Percentiles rank a stretch among this genome's conserved stretches.
Conservation (phyloP, 495 filamentous ascomycete genomes). For the Rusavskia elegans region DNA sequence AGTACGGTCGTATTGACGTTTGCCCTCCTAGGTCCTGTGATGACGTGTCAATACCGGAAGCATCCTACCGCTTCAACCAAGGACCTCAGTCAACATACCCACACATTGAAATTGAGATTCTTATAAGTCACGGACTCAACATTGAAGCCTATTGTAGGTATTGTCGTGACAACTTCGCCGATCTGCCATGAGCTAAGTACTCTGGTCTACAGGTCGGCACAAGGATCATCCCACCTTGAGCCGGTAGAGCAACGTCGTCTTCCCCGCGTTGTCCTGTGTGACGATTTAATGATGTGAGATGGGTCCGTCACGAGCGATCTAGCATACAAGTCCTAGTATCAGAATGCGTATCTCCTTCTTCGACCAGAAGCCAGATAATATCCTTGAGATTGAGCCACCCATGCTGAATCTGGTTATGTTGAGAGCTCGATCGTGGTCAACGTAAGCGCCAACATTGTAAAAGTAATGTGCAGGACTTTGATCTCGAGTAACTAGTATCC, state of each 20-base stretch:
- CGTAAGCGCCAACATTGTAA: no score
- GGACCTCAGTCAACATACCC: conserved; percentile 38
- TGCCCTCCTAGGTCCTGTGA: conserved; percentile 80
- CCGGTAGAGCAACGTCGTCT: conserved; percentile 91
- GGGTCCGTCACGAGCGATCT: neutral
- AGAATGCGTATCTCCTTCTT: conserved; percentile 98
- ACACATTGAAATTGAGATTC: conserved; percentile 96
- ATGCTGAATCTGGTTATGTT: conserved; percentile 25
- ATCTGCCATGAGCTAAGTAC: conserved; percentile 41
- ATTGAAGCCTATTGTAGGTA: conserved; percentile 98
- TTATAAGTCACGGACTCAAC: conserved; percentile 96
- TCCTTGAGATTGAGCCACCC: conserved; percentile 66
- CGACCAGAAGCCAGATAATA: conserved; percentile 58
- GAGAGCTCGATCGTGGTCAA: no score
- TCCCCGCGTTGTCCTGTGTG: conserved; percentile 86
- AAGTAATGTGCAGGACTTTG: no score
- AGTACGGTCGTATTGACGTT: conserved; percentile 93
- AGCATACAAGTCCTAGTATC: conserved; percentile 78
- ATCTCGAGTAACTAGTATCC: no score
- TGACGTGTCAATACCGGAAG: neutral
- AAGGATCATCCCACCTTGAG: conserved; percentile 51
- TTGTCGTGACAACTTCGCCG: conserved; percentile 95
- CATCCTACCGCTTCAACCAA: neutral
- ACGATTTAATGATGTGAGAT: neutral
- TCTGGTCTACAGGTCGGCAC: neutral